These are phyloP conservation scores for Ganoderma meredithae DNA, from an alignment of 1,284 basidiomycete species.

Conservation along the genomic window DNA sequence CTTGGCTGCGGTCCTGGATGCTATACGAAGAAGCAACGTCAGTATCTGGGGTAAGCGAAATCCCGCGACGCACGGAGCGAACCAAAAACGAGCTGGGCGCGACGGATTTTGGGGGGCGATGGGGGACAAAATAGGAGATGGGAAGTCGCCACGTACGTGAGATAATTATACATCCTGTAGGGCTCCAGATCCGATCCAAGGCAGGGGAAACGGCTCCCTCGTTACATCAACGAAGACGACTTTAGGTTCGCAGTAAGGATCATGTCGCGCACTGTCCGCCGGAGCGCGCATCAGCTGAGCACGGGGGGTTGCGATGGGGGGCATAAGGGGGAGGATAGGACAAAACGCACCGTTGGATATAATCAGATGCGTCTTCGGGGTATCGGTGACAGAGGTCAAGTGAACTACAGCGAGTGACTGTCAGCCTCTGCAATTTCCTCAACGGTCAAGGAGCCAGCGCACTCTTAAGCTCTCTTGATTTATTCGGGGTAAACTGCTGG, in stretches of 20 bases:
- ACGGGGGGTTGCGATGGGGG: background rate
- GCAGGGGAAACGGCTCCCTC: background rate
- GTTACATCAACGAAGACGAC: slow-evolving; percentile 42
- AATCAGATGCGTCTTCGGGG: slow-evolving; percentile 48
- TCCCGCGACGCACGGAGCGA: background rate
- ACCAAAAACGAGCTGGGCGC: background rate
- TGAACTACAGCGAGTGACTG: slow-evolving; percentile 57
- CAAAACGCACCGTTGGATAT: slow-evolving; percentile 50
- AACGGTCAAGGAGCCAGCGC: slow-evolving; percentile 35
- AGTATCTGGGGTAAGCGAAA: background rate
- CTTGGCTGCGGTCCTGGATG: slow-evolving; percentile 5
- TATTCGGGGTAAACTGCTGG: slow-evolving; percentile 70
- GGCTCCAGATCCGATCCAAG: slow-evolving; percentile 9
- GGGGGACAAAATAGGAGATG: background rate
- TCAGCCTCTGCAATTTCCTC: background rate
- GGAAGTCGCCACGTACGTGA: background rate
- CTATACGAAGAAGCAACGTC: background rate
- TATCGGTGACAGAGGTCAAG: slow-evolving; percentile 80
- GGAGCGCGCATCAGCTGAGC: background rate
- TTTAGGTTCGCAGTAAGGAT: slow-evolving; percentile 51
- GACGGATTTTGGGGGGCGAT: background rate
- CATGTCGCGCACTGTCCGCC: slow-evolving; percentile 49
- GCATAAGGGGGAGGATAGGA: too few relatives aligned
- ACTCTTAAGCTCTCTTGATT: slow-evolving; percentile 75
- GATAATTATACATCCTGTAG: slow-evolving; percentile 9